Evolutionary conservation across 176 grass and related monocot species (phyloP), one percentile per base, ranked within the genome.

Genomic region (Melocanna baccifera): DNA sequence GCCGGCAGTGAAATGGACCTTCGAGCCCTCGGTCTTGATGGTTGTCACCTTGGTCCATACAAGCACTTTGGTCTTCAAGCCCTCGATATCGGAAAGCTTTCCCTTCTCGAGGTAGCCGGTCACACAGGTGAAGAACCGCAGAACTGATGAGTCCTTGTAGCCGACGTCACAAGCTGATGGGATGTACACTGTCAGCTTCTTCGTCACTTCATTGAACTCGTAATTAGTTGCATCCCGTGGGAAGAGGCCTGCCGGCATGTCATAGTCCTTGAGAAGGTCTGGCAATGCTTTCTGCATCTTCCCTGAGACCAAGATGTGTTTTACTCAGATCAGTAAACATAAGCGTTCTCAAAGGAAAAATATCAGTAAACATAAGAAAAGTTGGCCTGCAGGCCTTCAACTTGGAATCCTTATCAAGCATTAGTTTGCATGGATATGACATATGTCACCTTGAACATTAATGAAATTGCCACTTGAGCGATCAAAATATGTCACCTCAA

Each of bases 261-360:
- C 96, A 51, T 91, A 94, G 26, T 96, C 93, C 80, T 88, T 89
- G 8, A 99, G 89, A 32, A 99, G 86, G 6, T 99, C 89, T 55
- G 93, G 89, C 30, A 99, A 68, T 18, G 93, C 83, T 86, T 96
- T 99, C 83, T 99, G 91, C 91, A 99, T 87, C 86, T 96, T 99
- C 84, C 96, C 96, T 99, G 88, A 1, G 23, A 91, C 11, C 56
- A 83, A 19, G 12, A 9, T 23, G 59, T 52, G 18, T 51, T 83
- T 64, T 19, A 81, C 7, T 78, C 26, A 69, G 40, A 40, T 83
- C 23, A 83, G 15, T 69, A 28, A 19, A 53, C 3, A 2, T 50
- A 55, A 48, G 26, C 39, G 7, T 40, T 40, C 13, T 18, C 0
- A 1, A 51, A 26, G 9, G 1, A 69, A 63, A 51, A 51, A 76